A percentile compares a stretch with the other conserved stretches of the same genome.
Conservation (phyloP, 1,284 basidiomycete species). For the Leccinum pachyderme region DNA sequence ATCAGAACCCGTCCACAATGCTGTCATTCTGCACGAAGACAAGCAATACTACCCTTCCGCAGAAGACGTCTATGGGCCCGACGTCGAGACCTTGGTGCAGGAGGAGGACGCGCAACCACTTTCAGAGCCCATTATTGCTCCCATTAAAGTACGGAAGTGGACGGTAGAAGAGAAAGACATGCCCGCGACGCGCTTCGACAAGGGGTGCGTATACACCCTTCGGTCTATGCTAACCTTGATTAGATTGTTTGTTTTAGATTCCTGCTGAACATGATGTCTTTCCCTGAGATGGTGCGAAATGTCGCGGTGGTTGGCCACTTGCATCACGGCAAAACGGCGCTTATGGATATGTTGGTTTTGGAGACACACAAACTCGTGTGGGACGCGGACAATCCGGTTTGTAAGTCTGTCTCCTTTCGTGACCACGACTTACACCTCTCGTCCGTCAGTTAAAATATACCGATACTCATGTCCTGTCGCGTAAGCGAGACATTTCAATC, state of each 20-base stretch:
- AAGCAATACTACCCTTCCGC: slow-evolving; percentile 98
- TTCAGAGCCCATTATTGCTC: slow-evolving; percentile 93
- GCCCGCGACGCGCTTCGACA: slow-evolving; percentile 91
- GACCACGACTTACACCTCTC: slow-evolving; percentile 19
- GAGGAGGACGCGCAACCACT: slow-evolving; percentile 98
- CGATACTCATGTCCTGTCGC: slow-evolving; percentile 89
- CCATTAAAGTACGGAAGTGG: slow-evolving; percentile 92
- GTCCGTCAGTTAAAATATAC: slow-evolving; percentile 79
- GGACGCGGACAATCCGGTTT: slow-evolving; percentile 85
- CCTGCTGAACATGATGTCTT: slow-evolving; percentile 86
- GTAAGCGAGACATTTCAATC: slow-evolving; percentile 89
- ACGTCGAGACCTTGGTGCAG: slow-evolving; percentile 95
- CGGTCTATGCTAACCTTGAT: slow-evolving; percentile 8
- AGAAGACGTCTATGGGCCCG: slow-evolving; percentile 87
- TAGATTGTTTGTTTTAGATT: slow-evolving; percentile 55
- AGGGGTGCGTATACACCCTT: slow-evolving; percentile 61
- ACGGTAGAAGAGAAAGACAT: slow-evolving; percentile 90
- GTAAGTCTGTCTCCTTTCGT: slow-evolving; percentile 31
- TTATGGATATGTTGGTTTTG: slow-evolving; percentile 96
- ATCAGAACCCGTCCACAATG: slow-evolving; percentile 74
- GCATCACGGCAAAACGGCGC: slow-evolving; percentile 96
- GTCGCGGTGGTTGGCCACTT: slow-evolving; percentile 94
- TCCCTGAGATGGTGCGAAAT: slow-evolving; percentile 95
- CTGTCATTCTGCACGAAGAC: slow-evolving; percentile 93
- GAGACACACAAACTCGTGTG: slow-evolving; percentile 95